phyloP scores from a whole-genome alignment of 805 yeast genomes.

The Lipomyces orientalis region DNA sequence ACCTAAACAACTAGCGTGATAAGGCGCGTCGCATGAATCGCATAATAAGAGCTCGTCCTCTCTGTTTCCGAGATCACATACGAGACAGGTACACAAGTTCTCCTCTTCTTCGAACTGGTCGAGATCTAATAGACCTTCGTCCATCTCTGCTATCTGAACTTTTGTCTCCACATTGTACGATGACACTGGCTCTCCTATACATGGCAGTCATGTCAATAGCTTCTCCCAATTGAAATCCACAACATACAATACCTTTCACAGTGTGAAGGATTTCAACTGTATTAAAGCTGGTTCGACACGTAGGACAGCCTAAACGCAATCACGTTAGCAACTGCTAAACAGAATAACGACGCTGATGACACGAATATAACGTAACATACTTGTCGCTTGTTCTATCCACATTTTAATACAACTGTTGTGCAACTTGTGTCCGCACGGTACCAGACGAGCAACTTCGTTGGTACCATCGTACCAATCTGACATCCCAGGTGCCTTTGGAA shows the following conservation, averaged over 20 bases:
- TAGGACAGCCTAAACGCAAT: conserved; percentile 55
- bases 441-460: conserved; percentile 38
- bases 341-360: not conserved
- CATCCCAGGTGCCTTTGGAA: conserved; percentile 10
- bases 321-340: not conserved
- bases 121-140: conserved; percentile 11
- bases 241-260: conserved; percentile 29
- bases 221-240: conserved; percentile 23
- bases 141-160: conserved; percentile 31
- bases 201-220: conserved; percentile 11
- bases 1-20: conserved; percentile 44
- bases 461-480: conserved; percentile 31
- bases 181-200: conserved; percentile 14
- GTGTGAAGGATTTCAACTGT: conserved; percentile 47
- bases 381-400: conserved; percentile 64
- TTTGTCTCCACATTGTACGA: conserved; percentile 29
- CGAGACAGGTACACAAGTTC: conserved; percentile 37
- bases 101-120: conserved; percentile 22
- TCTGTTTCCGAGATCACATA: conserved; percentile 42
- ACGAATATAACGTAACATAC: conserved; percentile 28
- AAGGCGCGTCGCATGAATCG: conserved; percentile 44
- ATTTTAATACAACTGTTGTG: conserved; percentile 62
- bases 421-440: conserved; percentile 60
- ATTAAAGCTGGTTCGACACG: conserved; percentile 58
- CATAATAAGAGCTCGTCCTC: conserved; percentile 43